phyloP scores from a whole-genome alignment of 208 protist genomes.

The Acanthamoeba lenticulata region DNA sequence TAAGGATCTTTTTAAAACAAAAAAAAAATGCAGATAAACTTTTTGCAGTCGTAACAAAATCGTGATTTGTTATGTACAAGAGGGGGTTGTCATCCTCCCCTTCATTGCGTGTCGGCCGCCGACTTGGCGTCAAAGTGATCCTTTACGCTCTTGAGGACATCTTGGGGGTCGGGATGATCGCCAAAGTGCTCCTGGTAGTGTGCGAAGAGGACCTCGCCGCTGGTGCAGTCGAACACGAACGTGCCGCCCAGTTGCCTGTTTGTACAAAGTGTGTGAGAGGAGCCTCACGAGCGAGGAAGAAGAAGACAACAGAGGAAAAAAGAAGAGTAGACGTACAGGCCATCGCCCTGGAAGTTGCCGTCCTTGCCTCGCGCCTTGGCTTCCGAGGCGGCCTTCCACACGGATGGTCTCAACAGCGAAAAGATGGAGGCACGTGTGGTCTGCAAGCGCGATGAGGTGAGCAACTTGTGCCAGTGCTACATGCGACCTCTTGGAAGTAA shows the following conservation, averaged over 20 bases:
- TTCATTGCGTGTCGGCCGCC: background rate
- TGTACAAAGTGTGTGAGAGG: no score
- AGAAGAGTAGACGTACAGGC: background rate
- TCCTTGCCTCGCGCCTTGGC: background rate
- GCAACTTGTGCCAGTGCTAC: background rate
- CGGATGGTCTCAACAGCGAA: background rate
- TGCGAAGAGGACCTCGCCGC: background rate
- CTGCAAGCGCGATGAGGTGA: background rate
- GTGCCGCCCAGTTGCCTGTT: slow-evolving; percentile 20
- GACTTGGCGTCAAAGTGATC: background rate
- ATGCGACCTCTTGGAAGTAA: background rate
- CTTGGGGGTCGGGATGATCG: background rate
- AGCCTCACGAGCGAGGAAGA: background rate
- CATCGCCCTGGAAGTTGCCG: background rate
- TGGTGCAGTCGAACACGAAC: slow-evolving; percentile 3
- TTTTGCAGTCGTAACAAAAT: no score
- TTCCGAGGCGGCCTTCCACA: background rate
- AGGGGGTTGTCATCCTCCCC: background rate
- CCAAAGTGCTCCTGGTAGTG: slow-evolving; percentile 3
- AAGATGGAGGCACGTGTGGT: background rate
- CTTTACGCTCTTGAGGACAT: background rate
- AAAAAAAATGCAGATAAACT: no score
- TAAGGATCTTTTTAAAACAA: no score
- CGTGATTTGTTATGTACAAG: no score
- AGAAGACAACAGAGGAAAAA: background rate